A percentile compares a stretch with the other conserved stretches of the same genome.
Evolutionary conservation across 345 rosid species (phyloP).

Genomic region (Rhizophora mangle): DNA sequence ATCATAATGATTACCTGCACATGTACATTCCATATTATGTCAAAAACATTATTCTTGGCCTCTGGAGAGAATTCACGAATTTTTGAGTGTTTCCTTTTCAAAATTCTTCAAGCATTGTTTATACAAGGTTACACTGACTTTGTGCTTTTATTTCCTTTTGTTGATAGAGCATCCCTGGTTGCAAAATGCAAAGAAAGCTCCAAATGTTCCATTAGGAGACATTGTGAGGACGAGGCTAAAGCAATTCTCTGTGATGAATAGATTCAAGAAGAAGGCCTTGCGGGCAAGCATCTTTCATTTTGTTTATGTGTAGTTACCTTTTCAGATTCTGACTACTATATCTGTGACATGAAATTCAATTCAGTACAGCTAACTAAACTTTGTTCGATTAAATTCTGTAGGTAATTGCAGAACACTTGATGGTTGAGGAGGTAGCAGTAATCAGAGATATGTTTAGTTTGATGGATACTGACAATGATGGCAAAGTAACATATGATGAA

Average conservation of each 20-base stretch:
- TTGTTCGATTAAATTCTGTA: conserved; percentile 33
- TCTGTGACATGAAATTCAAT: not conserved
- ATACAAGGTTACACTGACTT: too few species aligned
- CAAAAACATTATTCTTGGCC: too few species aligned
- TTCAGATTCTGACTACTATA: conserved; percentile 5
- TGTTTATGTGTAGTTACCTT: conserved; percentile 5
- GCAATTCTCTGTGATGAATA: conserved; percentile 95
- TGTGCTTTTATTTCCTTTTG: conserved; percentile 12
- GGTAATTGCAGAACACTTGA: conserved; percentile 94
- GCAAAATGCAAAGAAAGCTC: conserved; percentile 91
- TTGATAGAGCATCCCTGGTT: conserved; percentile 84
- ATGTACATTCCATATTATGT: too few species aligned
- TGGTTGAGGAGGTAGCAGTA: conserved; percentile 82
- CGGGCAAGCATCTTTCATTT: conserved; percentile 45
- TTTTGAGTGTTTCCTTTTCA: too few species aligned
- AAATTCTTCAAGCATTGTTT: too few species aligned
- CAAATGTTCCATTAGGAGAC: conserved; percentile 94
- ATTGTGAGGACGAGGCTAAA: conserved; percentile 85
- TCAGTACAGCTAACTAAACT: conserved; percentile 5
- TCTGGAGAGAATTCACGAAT: too few species aligned
- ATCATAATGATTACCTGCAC: not conserved
- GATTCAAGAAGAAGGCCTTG: conserved; percentile 90
- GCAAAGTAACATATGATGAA: conserved; percentile 76
- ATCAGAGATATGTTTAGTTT: conserved; percentile 83
- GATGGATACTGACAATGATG: conserved; percentile 89